A percentile compares a stretch with the other conserved stretches of the same genome.
Conservation (phyloP, 2,329 filamentous ascomycete species). For the Aspergillus sp. region DNA sequence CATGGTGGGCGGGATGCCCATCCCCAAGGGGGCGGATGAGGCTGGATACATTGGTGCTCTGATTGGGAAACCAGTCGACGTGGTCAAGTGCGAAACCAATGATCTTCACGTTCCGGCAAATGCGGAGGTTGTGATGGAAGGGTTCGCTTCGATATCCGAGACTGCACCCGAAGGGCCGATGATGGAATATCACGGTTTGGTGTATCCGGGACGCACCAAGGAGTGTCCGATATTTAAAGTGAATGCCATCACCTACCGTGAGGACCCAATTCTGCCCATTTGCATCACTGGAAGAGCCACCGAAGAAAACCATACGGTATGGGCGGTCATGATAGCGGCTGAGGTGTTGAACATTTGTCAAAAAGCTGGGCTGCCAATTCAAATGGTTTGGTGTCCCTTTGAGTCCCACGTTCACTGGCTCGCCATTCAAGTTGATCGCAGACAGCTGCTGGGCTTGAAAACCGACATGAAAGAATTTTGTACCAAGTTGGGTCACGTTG, state of each 20-base stretch:
- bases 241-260: conserved; percentile 14
- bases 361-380: conserved; percentile 11
- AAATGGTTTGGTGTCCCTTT: conserved; percentile 13
- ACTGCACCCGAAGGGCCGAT: conserved; percentile 15
- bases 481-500: conserved; percentile 8
- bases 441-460: conserved; percentile 6
- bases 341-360: conserved; percentile 13
- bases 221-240: conserved; percentile 13
- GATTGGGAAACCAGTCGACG: conserved; percentile 7
- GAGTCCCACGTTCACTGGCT: conserved; percentile 13
- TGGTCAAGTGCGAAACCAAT: conserved; percentile 19
- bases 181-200: conserved; percentile 15
- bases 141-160: conserved; percentile 10
- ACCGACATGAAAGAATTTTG: conserved; percentile 8
- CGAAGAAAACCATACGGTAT: conserved; percentile 17
- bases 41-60: conserved; percentile 6
- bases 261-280: conserved; percentile 14
- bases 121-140: conserved; percentile 17
- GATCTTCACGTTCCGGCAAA: conserved; percentile 14
- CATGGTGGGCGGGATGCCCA: conserved; percentile 3
- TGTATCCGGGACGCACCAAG: conserved; percentile 7
- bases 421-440: conserved; percentile 9
- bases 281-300: conserved; percentile 10
- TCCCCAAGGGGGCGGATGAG: background rate
- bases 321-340: conserved; percentile 11